Conservation (phyloP, 1,139 yeast species). For the Hyphopichia burtonii region DNA sequence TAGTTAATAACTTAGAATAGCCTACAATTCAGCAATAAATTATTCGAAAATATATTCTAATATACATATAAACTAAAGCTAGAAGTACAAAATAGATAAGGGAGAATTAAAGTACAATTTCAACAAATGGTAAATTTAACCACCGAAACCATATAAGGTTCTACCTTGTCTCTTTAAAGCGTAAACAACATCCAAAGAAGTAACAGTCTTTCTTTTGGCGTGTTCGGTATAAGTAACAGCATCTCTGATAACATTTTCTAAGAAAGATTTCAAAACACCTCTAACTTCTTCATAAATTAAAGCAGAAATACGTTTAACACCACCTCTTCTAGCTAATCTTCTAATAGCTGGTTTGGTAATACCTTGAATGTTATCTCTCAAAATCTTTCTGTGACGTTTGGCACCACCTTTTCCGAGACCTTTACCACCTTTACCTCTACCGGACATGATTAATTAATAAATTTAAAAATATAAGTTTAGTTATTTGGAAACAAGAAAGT, state of each 20-base stretch:
- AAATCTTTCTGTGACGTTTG: slow-evolving; percentile 94
- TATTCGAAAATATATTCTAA: slow-evolving; percentile 26
- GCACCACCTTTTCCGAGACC: slow-evolving; percentile 96
- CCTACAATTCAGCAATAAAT: no score
- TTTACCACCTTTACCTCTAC: slow-evolving; percentile 96
- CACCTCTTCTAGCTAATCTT: slow-evolving; percentile 97
- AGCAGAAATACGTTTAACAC: slow-evolving; percentile 96
- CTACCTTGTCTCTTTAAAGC: slow-evolving; percentile 98
- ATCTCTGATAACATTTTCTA: slow-evolving; percentile 88
- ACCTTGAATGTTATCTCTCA: slow-evolving; percentile 94
- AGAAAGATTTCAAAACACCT: slow-evolving; percentile 82
- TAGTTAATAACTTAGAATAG: slow-evolving; percentile 3
- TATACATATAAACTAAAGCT: slow-evolving; percentile 27
- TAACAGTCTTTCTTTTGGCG: slow-evolving; percentile 97
- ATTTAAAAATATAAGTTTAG: slow-evolving; percentile 5
- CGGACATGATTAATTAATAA: slow-evolving; percentile 62
- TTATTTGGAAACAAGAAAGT: slow-evolving; percentile 2
- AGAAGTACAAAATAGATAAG: slow-evolving; percentile 16
- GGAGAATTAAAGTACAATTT: background rate
- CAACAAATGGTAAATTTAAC: slow-evolving; percentile 42
- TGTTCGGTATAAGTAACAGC: slow-evolving; percentile 95
- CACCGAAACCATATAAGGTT: slow-evolving; percentile 97
- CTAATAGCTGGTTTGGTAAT: slow-evolving; percentile 96
- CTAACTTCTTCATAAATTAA: slow-evolving; percentile 92
- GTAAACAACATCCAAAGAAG: slow-evolving; percentile 89